A percentile compares a stretch with the other conserved stretches of the same genome.
These are phyloP conservation scores for Mucor lusitanicus DNA, from an alignment of 371 early-diverging fungal genomes.

Conservation along the genomic window DNA sequence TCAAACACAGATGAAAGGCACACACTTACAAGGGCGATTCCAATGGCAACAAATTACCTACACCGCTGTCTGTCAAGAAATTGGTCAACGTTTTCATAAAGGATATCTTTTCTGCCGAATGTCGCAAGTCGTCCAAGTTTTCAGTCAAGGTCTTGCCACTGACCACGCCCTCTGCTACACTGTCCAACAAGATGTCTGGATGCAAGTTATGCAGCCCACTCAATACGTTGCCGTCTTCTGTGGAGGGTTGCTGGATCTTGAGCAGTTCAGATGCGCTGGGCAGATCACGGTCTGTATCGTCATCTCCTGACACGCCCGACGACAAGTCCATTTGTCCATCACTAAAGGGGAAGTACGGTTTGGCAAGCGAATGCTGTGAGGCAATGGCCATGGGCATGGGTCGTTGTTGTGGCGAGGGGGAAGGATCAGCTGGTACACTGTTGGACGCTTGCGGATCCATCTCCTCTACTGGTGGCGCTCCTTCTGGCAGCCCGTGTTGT, in stretches of 20 bases:
- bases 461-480: not conserved
- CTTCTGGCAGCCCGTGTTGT: conserved; percentile 4
- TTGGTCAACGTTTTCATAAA: conserved; percentile 81
- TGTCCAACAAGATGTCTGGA: conserved; percentile 15
- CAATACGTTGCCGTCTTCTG: not conserved
- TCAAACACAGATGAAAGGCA: too few species aligned
- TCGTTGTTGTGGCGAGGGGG: not conserved
- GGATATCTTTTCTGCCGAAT: conserved; percentile 50
- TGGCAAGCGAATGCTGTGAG: not conserved
- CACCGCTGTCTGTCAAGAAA: conserved; percentile 70
- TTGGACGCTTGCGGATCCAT: not conserved
- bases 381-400: not conserved
- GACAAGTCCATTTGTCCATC: conserved; percentile 23
- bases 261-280: conserved; percentile 39
- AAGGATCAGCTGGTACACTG: not conserved
- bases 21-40: conserved; percentile 73
- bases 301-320: conserved; percentile 22
- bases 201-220: conserved; percentile 18
- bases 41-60: conserved; percentile 67
- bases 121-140: conserved; percentile 16
- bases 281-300: conserved; percentile 16
- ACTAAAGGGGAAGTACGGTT: conserved; percentile 17
- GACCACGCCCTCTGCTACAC: not conserved
- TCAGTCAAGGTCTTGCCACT: not conserved
- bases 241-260: conserved; percentile 19